A percentile compares a stretch with the other conserved stretches of the same genome.
Evolutionary conservation across 2,329 filamentous ascomycete species (phyloP).

Genomic region (Cladophialophora yegresii): DNA sequence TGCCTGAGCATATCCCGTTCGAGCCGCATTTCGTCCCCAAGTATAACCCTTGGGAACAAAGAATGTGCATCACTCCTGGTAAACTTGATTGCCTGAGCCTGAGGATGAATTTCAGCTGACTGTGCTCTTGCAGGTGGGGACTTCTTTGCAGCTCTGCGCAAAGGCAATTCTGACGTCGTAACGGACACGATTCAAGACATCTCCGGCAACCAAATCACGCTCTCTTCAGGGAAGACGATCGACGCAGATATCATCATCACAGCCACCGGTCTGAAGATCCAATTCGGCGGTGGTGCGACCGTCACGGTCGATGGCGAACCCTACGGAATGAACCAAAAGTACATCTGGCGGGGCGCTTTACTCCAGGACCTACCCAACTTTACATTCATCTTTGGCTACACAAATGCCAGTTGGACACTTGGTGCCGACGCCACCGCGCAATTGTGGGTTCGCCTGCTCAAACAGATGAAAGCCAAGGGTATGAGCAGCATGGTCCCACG

Average conservation of each 20-base stretch:
- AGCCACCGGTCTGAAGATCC: slow-evolving; percentile 49
- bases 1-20: slow-evolving; percentile 47
- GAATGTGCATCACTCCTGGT: slow-evolving; percentile 62
- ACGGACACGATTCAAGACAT: slow-evolving; percentile 59
- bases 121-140: slow-evolving; percentile 57
- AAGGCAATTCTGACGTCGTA: slow-evolving; percentile 56
- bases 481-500: slow-evolving; percentile 29
- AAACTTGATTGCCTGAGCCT: neutral
- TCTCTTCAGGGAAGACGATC: slow-evolving; percentile 47
- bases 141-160: slow-evolving; percentile 57
- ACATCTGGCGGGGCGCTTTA: slow-evolving; percentile 49
- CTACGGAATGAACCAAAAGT: slow-evolving; percentile 42
- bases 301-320: slow-evolving; percentile 44
- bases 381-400: slow-evolving; percentile 48
- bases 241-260: slow-evolving; percentile 50
- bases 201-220: slow-evolving; percentile 51
- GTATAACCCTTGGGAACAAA: slow-evolving; percentile 72
- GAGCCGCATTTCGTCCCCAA: slow-evolving; percentile 61
- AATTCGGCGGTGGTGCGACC: slow-evolving; percentile 43
- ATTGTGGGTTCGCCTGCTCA: slow-evolving; percentile 44
- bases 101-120: neutral
- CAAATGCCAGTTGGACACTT: slow-evolving; percentile 50
- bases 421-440: slow-evolving; percentile 49
- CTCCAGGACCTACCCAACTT: slow-evolving; percentile 50
- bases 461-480: slow-evolving; percentile 30